Base-by-base conservation (phyloP, 1,139 yeast species). In the Meyerozyma athensensis region DNA sequence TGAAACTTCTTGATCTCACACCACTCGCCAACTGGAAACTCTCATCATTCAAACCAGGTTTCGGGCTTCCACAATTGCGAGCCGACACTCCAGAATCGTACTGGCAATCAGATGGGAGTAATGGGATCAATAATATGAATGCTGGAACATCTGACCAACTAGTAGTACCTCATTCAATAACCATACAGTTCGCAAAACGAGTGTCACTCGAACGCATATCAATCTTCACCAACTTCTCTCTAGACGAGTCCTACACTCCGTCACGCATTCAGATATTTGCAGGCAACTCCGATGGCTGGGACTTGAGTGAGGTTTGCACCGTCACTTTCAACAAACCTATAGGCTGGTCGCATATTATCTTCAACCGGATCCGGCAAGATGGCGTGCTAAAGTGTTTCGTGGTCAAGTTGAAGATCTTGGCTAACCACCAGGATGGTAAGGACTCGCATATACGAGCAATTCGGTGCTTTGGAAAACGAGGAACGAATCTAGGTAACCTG, bases 171-270 rank as follows among this genome's bases (percentile, higher is more conserved):
- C 98, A 94, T 60, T 68, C 70, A 21, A 68, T 92, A 10, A 86
- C 86, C 36, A 75, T 89, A 3, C 94, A 81, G 52, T 94, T 94
- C 56, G 73, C 92, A 30, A 89, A 86, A 53, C 71, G 78, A 39
- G 95, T 90, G 5, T 69, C 81, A 16, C 63, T 94, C 4, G 80
- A 81, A 41, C 61, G 87, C 40, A 64, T 94, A 4, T 79, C 89
- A 1, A 56, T 94, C 13, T 94, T 82, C 68, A 68, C 81, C 34
- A 79, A 83, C 56, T 75, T 72, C 57, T 58, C 67, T 4, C 58
- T 75, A 4, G 98, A 94, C 57, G 98, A 94, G 57, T 85, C 96
- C 18, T 94, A 94, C 52, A 89, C 98, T 0, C 98, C 99, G 0
- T 76, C 82, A 18, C 72, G 74, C 43, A 74, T 94, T 28, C 66